Evolutionary conservation across 805 yeast genomes (phyloP).

Genomic region (Wickerhamiella spandovensis): DNA sequence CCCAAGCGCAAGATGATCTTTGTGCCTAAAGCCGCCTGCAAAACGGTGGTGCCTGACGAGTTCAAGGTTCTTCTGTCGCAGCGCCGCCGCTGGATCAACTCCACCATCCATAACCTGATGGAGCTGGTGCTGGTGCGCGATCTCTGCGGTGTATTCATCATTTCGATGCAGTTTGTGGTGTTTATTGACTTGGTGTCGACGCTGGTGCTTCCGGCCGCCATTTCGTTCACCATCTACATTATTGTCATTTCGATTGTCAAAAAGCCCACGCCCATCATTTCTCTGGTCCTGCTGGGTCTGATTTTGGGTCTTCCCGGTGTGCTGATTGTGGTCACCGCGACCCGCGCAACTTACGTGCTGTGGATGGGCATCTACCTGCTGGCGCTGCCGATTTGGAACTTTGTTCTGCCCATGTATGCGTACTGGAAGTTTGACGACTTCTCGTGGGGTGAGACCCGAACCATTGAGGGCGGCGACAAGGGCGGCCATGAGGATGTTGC

Average conservation of each 20-base stretch:
- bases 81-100: conserved; percentile 94
- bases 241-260: conserved; percentile 56
- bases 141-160: conserved; percentile 87
- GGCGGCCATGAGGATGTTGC: conserved; percentile 52
- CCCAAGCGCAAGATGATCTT: conserved; percentile 81
- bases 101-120: conserved; percentile 84
- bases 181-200: conserved; percentile 78
- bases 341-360: conserved; percentile 52
- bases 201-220: conserved; percentile 76
- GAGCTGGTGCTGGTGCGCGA: conserved; percentile 75
- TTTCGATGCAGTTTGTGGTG: conserved; percentile 88
- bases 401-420: conserved; percentile 72
- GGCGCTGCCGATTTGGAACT: conserved; percentile 91
- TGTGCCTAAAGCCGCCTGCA: conserved; percentile 83
- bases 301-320: conserved; percentile 79
- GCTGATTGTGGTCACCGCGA: conserved; percentile 67
- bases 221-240: conserved; percentile 70
- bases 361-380: conserved; percentile 70
- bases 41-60: conserved; percentile 76
- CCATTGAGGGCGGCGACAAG: conserved; percentile 56
- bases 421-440: conserved; percentile 94
- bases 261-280: conserved; percentile 61
- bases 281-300: conserved; percentile 61
- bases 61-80: conserved; percentile 74
- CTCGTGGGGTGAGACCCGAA: conserved; percentile 91